A percentile compares a stretch with the other conserved stretches of the same genome.
Conservation (phyloP, 169 alveolate species). For the Plasmodium adleri region DNA sequence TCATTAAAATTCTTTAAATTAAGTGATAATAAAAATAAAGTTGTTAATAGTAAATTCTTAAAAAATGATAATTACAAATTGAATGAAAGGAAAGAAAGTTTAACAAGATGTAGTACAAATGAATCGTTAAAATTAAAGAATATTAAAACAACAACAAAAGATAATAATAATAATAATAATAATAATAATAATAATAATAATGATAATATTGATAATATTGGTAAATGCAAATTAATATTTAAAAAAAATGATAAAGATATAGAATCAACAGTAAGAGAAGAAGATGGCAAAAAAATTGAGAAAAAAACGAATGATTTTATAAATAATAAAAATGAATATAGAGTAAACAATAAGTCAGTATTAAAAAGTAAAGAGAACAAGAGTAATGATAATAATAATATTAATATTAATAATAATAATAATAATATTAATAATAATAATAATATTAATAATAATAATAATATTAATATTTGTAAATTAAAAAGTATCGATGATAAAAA, state of each 20-base stretch:
- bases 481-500: background rate
- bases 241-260: no score
- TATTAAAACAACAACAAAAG: background rate
- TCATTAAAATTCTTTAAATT: background rate
- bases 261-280: no score
- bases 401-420: background rate
- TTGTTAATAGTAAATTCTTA: background rate
- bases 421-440: background rate
- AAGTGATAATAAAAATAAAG: background rate
- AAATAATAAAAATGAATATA: no score
- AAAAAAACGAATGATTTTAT: no score
- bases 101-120: background rate
- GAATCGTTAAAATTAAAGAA: background rate
- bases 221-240: background rate
- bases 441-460: conserved; percentile 4
- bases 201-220: background rate
- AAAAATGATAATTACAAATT: conserved; percentile 7
- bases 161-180: background rate
- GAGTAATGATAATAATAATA: background rate
- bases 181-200: background rate
- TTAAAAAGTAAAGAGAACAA: background rate
- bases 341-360: no score
- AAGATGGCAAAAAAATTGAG: no score
- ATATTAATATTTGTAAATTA: background rate
- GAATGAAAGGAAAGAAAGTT: background rate